phyloP scores from a whole-genome alignment of 2,329 filamentous ascomycete species.

The Elsinoe perseae region DNA sequence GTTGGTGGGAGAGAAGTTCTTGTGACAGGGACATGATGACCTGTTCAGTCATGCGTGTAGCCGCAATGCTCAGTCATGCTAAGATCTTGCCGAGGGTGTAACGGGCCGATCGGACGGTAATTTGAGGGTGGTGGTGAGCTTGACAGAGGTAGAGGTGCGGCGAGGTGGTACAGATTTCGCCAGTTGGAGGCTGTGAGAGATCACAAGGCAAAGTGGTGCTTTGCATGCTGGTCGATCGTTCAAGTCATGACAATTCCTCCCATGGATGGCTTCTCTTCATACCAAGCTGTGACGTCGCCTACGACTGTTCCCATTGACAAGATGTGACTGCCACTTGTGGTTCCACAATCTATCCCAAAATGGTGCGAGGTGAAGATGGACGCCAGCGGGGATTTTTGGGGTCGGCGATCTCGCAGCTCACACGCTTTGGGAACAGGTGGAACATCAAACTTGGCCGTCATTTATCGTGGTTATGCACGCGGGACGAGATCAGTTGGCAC shows the following conservation, averaged over 20 bases:
- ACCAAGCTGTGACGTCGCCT: no score
- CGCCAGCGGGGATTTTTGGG: neutral
- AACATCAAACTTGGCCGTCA: neutral
- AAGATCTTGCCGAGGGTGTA: neutral
- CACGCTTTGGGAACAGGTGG: neutral
- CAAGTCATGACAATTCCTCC: no score
- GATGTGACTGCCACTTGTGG: neutral
- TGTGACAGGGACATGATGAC: neutral
- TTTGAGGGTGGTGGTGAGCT: neutral
- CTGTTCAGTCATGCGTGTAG: neutral
- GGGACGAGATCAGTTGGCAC: neutral
- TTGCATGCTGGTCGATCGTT: no score
- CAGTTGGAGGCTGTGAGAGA: neutral
- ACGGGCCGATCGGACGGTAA: conserved; percentile 1
- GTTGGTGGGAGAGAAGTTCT: neutral
- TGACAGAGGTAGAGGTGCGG: neutral
- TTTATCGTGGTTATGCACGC: neutral
- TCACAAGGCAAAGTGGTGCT: neutral
- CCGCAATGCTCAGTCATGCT: neutral
- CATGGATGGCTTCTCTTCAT: no score
- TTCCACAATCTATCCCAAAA: neutral
- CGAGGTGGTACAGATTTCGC: neutral
- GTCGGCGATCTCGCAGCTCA: conserved; percentile 2
- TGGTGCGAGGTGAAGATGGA: neutral
- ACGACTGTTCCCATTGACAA: no score